These are phyloP conservation scores for Arachnomyces sp. DNA, from an alignment of 2,329 filamentous ascomycete genomes.

Conservation along the genomic window DNA sequence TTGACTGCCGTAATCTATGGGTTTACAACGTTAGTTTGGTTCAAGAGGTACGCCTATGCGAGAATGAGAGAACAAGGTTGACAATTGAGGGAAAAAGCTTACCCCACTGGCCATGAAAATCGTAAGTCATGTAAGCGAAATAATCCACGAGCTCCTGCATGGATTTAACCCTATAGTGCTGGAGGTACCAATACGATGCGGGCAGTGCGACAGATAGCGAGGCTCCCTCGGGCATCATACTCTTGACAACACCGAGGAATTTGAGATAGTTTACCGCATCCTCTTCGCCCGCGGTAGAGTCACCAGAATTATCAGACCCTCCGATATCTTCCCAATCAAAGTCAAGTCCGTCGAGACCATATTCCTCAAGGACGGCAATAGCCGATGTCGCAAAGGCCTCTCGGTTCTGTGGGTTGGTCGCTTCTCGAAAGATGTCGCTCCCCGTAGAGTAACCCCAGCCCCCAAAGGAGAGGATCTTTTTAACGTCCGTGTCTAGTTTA, in stretches of 20 bases:
- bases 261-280: constrained; percentile 27
- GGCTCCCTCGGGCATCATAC: constrained; percentile 12
- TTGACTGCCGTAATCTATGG: constrained; percentile 16
- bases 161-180: constrained; percentile 18
- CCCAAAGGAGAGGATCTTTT: constrained; percentile 35
- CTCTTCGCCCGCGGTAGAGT: constrained; percentile 18
- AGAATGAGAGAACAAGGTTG: not conserved
- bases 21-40: constrained; percentile 13
- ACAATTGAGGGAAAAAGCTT: constrained; percentile 4
- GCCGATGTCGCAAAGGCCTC: constrained; percentile 28
- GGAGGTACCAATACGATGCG: constrained; percentile 24
- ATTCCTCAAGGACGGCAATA: constrained; percentile 31
- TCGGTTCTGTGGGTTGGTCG: constrained; percentile 29
- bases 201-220: constrained; percentile 19
- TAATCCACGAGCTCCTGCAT: constrained; percentile 22
- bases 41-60: not conserved
- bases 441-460: constrained; percentile 36
- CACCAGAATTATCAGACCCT: constrained; percentile 27
- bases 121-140: constrained; percentile 32
- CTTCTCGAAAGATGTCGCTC: constrained; percentile 29
- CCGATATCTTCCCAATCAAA: constrained; percentile 34
- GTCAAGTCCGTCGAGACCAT: constrained; percentile 34
- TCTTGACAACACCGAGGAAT: constrained; percentile 19
- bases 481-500: constrained; percentile 9
- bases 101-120: constrained; percentile 24